These are phyloP conservation scores for Penicillium odoratum DNA, from an alignment of 495 filamentous ascomycete genomes.

Conservation along the genomic window DNA sequence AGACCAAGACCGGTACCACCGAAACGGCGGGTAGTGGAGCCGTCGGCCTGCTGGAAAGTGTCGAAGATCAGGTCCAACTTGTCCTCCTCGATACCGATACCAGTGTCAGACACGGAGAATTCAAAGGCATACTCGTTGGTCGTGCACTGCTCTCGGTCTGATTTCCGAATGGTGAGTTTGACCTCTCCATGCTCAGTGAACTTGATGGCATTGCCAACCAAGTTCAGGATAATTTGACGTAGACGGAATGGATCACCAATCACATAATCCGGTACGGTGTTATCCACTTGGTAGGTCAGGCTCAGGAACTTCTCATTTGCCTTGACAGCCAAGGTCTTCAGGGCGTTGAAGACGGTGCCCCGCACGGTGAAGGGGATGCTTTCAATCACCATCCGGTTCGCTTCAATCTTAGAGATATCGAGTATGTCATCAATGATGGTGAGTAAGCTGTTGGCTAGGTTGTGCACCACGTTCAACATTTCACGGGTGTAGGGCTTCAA, in stretches of 20 bases:
- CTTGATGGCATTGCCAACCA: slow-evolving; percentile 69
- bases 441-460: slow-evolving; percentile 92
- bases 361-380: slow-evolving; percentile 95
- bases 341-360: slow-evolving; percentile 94
- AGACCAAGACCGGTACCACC: slow-evolving; percentile 94
- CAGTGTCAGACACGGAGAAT: slow-evolving; percentile 95
- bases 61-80: slow-evolving; percentile 99
- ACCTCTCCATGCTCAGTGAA: slow-evolving; percentile 98
- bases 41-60: slow-evolving; percentile 98
- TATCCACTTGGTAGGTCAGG: slow-evolving; percentile 91
- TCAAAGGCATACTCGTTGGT: slow-evolving; percentile 88
- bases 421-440: slow-evolving; percentile 99
- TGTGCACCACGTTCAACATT: slow-evolving; percentile 99
- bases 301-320: slow-evolving; percentile 97
- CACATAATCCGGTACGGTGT: slow-evolving; percentile 92
- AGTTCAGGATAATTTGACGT: slow-evolving; percentile 80
- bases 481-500: slow-evolving; percentile 93
- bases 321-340: slow-evolving; percentile 94
- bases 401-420: slow-evolving; percentile 99
- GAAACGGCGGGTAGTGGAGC: slow-evolving; percentile 94
- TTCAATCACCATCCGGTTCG: slow-evolving; percentile 99
- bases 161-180: slow-evolving; percentile 84
- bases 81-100: slow-evolving; percentile 93
- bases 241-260: slow-evolving; percentile 96
- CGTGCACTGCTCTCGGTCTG: slow-evolving; percentile 62